Evolutionary conservation across 177 flowering plant species (phyloP), one percentile per base, ranked within the genome.

Genomic region (Vitis hybrid): DNA sequence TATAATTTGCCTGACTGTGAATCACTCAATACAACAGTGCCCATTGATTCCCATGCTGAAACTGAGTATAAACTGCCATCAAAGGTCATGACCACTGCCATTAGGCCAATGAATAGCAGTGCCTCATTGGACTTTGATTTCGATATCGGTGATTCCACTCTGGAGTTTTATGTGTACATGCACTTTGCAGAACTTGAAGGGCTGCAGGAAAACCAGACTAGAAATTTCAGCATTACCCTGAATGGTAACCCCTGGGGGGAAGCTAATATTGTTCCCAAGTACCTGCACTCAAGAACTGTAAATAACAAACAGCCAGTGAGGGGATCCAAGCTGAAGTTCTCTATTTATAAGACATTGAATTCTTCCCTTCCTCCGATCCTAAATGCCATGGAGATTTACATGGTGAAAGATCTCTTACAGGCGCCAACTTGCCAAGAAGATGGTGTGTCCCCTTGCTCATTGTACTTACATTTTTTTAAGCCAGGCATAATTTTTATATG

Each of bases 321-420:
- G 6, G 71, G 68, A 40, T 11, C 17, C 26, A 40, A 60, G 11
- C 72, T 65, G n/a, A 58, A 14, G 11, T 15, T 78, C 60, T 70
- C 74, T 11, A 52, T 78, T 8, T 5, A 51, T 26, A 63, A 62
- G 15, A 66, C 75, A 15, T 10, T 3, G 19, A 58, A 67, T 18
- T 70, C 77, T 5, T 63, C 77, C 17, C 81, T 74, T 59, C 75
- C 81, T 15, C 81, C 81, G 15, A 69, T 78, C 13, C 61, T 78
- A 23, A 78, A 74, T 67, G 80, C 77, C 15, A 13, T 78, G 13
- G 80, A 78, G 73, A 67, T 78, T 62, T 78, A 56, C 50, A 32
- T 23, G 4, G 75, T 64, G 12, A 40, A 49, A 21, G 30, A 26
- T 10, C 14, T 57, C 14, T 54, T 13, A 3, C 55, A 74, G 18